Evolutionary conservation across 768 basidiomycete genomes (phyloP).

Genomic region (Collybia sordida): DNA sequence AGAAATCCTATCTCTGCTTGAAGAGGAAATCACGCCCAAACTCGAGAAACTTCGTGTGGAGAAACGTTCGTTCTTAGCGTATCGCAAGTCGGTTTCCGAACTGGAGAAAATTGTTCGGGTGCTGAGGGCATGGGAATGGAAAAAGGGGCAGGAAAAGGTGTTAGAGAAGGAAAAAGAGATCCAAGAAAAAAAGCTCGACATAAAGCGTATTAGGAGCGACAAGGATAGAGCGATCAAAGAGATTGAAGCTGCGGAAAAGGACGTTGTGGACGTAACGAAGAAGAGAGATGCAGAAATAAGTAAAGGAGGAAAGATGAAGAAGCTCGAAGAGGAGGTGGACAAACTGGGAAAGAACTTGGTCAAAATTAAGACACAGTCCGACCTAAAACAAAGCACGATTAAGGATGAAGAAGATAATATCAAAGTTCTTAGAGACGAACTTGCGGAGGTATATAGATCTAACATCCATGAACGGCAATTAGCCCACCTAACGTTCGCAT

Average conservation of each 20-base stretch:
- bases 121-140: constrained; percentile 89
- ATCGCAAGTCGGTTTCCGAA: constrained; percentile 86
- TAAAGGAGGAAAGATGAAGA: constrained; percentile 91
- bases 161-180: constrained; percentile 58
- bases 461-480: neutral
- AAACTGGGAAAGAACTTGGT: constrained; percentile 78
- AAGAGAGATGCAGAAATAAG: constrained; percentile 84
- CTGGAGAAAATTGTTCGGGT: constrained; percentile 83
- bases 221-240: constrained; percentile 55
- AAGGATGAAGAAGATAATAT: constrained; percentile 74
- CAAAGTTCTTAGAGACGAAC: constrained; percentile 47
- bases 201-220: constrained; percentile 42
- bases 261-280: constrained; percentile 63
- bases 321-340: constrained; percentile 77
- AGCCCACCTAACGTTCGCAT: neutral
- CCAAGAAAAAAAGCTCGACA: constrained; percentile 46
- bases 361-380: constrained; percentile 82
- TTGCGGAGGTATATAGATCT: constrained; percentile 53
- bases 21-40: constrained; percentile 93
- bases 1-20: constrained; percentile 77
- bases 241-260: constrained; percentile 63
- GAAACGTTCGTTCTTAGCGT: constrained; percentile 86
- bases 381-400: constrained; percentile 75
- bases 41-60: constrained; percentile 87
- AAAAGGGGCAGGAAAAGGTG: constrained; percentile 52